phyloP scores from a whole-genome alignment of 768 basidiomycete species.

The Mycena maculata region DNA sequence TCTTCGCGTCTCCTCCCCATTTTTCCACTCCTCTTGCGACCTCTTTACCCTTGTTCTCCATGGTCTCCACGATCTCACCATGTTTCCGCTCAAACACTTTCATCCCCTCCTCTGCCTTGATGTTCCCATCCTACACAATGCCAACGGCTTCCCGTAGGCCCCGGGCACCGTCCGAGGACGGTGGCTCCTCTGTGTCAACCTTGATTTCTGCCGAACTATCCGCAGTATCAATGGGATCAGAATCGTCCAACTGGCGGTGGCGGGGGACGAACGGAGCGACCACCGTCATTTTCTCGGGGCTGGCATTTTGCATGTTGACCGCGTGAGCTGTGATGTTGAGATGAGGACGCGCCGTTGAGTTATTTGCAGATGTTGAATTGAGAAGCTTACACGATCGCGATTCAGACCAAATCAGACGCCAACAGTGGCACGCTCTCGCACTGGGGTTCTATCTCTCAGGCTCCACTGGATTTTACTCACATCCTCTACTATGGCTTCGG shows the following conservation, averaged over 20 bases:
- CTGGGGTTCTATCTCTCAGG: too few species aligned
- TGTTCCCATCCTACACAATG: slow-evolving; percentile 66
- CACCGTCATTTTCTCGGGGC: slow-evolving; percentile 43
- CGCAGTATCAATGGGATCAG: slow-evolving; percentile 17
- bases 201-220: slow-evolving; percentile 35
- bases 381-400: too few species aligned
- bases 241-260: slow-evolving; percentile 20
- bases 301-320: slow-evolving; percentile 55
- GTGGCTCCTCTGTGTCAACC: slow-evolving; percentile 37
- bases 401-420: too few species aligned
- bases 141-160: slow-evolving; percentile 70
- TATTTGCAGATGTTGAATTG: too few species aligned
- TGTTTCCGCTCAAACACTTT: slow-evolving; percentile 62
- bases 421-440: too few species aligned
- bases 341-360: too few species aligned
- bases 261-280: slow-evolving; percentile 32
- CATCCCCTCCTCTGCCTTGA: slow-evolving; percentile 63
- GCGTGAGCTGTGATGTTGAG: too few species aligned
- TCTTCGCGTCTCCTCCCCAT: slow-evolving; percentile 61
- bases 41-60: slow-evolving; percentile 55
- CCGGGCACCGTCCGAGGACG: slow-evolving; percentile 37
- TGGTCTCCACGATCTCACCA: slow-evolving; percentile 54
- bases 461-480: too few species aligned
- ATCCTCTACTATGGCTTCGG: too few species aligned
- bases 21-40: slow-evolving; percentile 56